Percentiles rank a stretch among this genome's conserved stretches.
Conservation (phyloP, 257 asterid species). For the Solanum pinnatisectum region DNA sequence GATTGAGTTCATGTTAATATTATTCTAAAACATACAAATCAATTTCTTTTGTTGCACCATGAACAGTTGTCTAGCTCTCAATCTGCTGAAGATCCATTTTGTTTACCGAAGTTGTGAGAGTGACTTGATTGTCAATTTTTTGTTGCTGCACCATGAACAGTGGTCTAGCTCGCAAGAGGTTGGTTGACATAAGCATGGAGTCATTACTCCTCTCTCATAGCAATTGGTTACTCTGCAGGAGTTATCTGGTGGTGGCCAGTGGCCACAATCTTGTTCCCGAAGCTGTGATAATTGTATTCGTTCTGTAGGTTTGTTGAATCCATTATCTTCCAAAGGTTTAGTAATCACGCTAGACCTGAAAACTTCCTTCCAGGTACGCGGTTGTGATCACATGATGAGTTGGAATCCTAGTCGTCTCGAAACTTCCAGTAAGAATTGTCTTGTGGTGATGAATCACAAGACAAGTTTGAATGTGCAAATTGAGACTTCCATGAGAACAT, state of each 20-base stretch:
- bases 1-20: not conserved
- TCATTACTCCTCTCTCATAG: conserved; percentile 75
- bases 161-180: conserved; percentile 74
- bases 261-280: conserved; percentile 73
- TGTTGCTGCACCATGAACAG: conserved; percentile 25
- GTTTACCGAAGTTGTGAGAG: not conserved
- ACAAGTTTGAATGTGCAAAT: not conserved
- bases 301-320: not conserved
- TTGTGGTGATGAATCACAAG: not conserved
- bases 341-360: not conserved
- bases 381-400: conserved; percentile 14
- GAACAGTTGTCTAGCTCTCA: no score
- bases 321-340: not conserved
- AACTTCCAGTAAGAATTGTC: not conserved
- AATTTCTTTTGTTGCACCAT: no score
- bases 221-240: conserved; percentile 77
- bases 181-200: conserved; percentile 86
- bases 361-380: conserved; percentile 35
- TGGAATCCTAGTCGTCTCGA: not conserved
- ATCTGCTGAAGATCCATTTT: not conserved
- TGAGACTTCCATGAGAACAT: not conserved
- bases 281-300: conserved; percentile 26
- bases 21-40: not conserved
- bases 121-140: conserved; percentile 4
- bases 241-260: conserved; percentile 31